Percentiles rank a stretch among this genome's conserved stretches.
These are phyloP conservation scores for Malania oleifera DNA, from an alignment of 164 flowering plant genomes.

Conservation along the genomic window DNA sequence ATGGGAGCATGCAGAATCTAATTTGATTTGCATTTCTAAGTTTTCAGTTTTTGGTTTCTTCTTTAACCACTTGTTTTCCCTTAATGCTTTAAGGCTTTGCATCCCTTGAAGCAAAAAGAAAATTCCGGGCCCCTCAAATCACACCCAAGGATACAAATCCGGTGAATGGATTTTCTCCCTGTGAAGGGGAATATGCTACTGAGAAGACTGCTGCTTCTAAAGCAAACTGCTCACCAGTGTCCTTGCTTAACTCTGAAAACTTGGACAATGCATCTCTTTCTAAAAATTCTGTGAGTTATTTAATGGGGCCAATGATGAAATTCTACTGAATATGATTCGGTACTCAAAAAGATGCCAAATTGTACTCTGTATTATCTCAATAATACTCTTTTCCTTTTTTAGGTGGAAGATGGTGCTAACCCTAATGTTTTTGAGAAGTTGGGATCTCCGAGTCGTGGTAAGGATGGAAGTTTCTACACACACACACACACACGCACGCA, in stretches of 20 bases:
- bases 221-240: constrained; percentile 15
- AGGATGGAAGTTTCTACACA: too few relatives aligned
- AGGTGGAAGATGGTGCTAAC: constrained; percentile 32
- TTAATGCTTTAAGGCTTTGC: constrained; percentile 66
- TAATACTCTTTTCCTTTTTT: constrained; percentile 3
- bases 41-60: neutral
- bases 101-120: constrained; percentile 81
- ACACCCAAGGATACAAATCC: constrained; percentile 31
- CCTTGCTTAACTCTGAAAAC: constrained; percentile 13
- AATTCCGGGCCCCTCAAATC: constrained; percentile 61
- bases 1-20: too few relatives aligned
- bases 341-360: neutral
- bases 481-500: too few relatives aligned
- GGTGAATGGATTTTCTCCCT: constrained; percentile 22
- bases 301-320: neutral
- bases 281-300: constrained; percentile 29
- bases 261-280: constrained; percentile 14
- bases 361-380: neutral
- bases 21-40: neutral
- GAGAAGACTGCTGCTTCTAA: constrained; percentile 25
- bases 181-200: constrained; percentile 11
- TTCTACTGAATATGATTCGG: neutral
- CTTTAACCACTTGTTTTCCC: constrained; percentile 10
- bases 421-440: constrained; percentile 15
- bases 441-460: constrained; percentile 34